Conservation (phyloP, 2,329 filamentous ascomycete species). For the Aspergillus sp. region DNA sequence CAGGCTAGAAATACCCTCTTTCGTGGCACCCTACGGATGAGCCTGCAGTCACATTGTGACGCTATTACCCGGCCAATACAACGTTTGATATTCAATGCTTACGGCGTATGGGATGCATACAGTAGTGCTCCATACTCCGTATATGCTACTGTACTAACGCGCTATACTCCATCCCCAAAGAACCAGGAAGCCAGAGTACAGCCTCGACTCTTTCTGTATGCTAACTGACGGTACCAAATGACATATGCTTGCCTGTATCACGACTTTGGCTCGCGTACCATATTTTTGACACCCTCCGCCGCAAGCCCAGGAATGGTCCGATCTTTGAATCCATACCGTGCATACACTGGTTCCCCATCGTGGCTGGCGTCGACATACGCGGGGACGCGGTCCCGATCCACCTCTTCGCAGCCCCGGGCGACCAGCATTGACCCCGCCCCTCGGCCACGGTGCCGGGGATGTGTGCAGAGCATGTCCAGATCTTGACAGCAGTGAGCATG, state of each 20-base stretch:
- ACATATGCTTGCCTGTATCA: not conserved
- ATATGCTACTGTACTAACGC: not conserved
- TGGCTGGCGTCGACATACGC: conserved; percentile 9
- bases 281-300: not conserved
- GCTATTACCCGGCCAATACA: too few relatives aligned
- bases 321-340: conserved; percentile 8
- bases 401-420: conserved; percentile 12
- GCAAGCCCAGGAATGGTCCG: not conserved
- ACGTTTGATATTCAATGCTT: too few relatives aligned
- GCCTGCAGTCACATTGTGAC: not conserved
- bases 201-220: too few relatives aligned
- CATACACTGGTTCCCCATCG: conserved; percentile 7
- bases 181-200: too few relatives aligned
- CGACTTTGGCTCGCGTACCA: conserved; percentile 1
- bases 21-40: not conserved
- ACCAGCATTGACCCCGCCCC: conserved; percentile 13
- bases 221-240: too few relatives aligned
- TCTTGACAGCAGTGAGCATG: not conserved
- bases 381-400: conserved; percentile 4
- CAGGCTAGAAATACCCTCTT: too few relatives aligned
- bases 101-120: too few relatives aligned
- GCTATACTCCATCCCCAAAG: too few relatives aligned
- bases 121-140: not conserved
- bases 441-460: conserved; percentile 9
- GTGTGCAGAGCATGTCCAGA: conserved; percentile 13